These are phyloP conservation scores for Candida quercuum DNA, from an alignment of 805 yeast genomes.

Conservation along the genomic window DNA sequence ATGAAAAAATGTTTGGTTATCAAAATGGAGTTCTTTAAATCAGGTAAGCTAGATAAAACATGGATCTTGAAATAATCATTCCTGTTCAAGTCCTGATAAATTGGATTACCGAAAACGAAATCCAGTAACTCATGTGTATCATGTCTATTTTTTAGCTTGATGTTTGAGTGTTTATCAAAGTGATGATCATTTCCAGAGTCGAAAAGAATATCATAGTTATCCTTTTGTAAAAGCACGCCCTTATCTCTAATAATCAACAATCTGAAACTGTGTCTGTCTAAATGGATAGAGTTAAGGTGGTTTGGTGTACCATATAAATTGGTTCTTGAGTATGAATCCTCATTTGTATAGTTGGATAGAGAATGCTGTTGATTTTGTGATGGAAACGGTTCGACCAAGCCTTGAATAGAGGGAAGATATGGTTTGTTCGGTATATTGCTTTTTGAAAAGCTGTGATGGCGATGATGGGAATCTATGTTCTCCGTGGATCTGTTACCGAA, in stretches of 20 bases:
- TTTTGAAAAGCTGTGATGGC: not conserved
- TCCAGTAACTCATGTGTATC: constrained; percentile 24
- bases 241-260: constrained; percentile 32
- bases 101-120: constrained; percentile 35
- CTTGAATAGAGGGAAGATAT: too few relatives aligned
- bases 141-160: constrained; percentile 10
- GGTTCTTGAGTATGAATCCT: constrained; percentile 22
- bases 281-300: constrained; percentile 2
- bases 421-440: constrained; percentile 2
- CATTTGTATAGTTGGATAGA: constrained; percentile 10
- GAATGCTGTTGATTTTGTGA: not conserved
- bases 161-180: constrained; percentile 12
- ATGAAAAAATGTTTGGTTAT: constrained; percentile 29
- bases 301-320: constrained; percentile 22
- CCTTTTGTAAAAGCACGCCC: constrained; percentile 30
- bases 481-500: constrained; percentile 1
- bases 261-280: constrained; percentile 23
- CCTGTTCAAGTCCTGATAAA: constrained; percentile 25
- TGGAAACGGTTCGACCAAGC: not conserved
- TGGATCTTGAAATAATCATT: constrained; percentile 21
- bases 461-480: not conserved
- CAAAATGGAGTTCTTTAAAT: constrained; percentile 24
- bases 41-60: constrained; percentile 22
- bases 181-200: constrained; percentile 26
- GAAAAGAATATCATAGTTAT: constrained; percentile 28